phyloP scores from a whole-genome alignment of 2,329 filamentous ascomycete genomes.

The Apiospora pterosperma region DNA sequence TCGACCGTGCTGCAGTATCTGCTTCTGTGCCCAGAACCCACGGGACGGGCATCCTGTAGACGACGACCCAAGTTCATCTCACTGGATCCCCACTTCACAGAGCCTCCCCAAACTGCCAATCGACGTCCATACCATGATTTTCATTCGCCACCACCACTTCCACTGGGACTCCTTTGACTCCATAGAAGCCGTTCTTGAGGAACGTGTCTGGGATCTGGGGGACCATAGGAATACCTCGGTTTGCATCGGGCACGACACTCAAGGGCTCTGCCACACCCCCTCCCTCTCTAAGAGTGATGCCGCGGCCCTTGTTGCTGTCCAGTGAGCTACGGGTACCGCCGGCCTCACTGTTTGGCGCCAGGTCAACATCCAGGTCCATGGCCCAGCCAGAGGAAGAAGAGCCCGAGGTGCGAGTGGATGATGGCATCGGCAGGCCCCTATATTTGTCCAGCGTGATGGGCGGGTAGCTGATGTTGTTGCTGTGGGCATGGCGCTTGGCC shows the following conservation, averaged over 20 bases:
- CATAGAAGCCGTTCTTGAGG: neutral
- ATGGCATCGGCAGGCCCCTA: neutral
- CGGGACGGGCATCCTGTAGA: neutral
- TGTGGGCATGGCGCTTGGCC: neutral
- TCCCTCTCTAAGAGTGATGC: neutral
- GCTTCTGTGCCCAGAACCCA: neutral
- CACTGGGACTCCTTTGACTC: neutral
- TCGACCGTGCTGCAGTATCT: neutral
- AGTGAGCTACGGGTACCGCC: neutral
- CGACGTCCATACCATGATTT: constrained; percentile 2
- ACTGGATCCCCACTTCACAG: neutral
- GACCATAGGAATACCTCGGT: constrained; percentile 43
- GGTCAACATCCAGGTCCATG: constrained; percentile 7
- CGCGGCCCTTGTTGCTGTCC: neutral
- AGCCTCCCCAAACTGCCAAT: constrained; percentile 4
- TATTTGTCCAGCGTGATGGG: constrained; percentile 7
- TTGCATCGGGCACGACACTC: constrained; percentile 41
- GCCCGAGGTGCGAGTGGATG: neutral
- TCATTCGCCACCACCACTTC: constrained; percentile 2
- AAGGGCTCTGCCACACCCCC: constrained; percentile 23
- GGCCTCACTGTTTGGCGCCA: neutral
- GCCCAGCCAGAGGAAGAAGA: neutral
- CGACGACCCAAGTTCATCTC: neutral
- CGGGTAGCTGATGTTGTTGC: neutral
- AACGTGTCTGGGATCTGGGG: constrained; percentile 42